Evolutionary conservation across 352 stramenopile genomes (phyloP), one percentile per base, ranked within the genome.

Genomic region (Phytophthora hybrid): DNA sequence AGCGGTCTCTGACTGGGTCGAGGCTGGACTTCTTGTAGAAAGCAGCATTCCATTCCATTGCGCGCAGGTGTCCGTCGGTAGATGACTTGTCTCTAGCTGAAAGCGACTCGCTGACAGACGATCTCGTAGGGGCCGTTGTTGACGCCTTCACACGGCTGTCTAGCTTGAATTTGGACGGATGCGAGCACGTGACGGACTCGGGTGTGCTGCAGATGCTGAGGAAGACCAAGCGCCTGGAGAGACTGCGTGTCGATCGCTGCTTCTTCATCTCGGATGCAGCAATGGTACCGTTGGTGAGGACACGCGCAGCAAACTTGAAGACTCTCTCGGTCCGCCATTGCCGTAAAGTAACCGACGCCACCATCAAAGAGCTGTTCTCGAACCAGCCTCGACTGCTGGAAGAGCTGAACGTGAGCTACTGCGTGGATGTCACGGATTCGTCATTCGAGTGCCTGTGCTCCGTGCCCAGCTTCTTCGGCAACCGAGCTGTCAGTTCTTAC

Each of bases 331-430:
- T 94, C 19, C 73, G 79, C 0, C 49, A 66, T 11, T 83, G 89
- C 18, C 59, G 16, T 14, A 76, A 76, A 39, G 56, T 94, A 5
- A 76, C 81, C 0, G 71, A 89, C 52, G 14, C 34, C 6, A 80
- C 78, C 6, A 44, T 94, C 26, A 84, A 87, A 34, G 72, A 85
- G 13, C 62, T 94, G 0, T 85, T 93, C 18, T 65, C 78, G 4
- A 78, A 64, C 16, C 71, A 86, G 11, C 83, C 85, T 29, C 80
- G 75, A 57, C 14, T 76, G 2, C 73, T 96, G 6, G 70, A 90
- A 62, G 82, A 90, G 29, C 64, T 96, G 2, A 90, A 85, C 55
- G 7, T 94, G n/a, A 83, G 77, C 53, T 76, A 76, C 56, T 92
- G 87, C 58, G 51, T 63, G 1, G 56, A 78, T 0, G 26, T 96